Conservation (phyloP, 805 yeast genomes). For the Wickerhamiella vanderwaltii region DNA sequence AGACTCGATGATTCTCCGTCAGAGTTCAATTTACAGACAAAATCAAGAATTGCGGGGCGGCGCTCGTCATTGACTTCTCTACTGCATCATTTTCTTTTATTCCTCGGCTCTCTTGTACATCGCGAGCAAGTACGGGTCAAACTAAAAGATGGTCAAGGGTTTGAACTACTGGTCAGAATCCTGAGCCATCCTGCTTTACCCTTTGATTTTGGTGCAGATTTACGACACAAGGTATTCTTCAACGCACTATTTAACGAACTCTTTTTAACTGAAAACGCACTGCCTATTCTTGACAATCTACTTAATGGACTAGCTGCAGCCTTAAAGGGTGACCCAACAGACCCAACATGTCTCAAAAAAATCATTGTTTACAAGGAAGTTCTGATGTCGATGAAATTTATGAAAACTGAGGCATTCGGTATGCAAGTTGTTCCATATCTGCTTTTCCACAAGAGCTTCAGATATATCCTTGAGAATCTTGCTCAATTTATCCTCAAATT, state of each 20-base stretch:
- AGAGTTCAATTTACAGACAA: neutral
- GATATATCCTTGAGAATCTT: neutral
- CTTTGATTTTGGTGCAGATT: neutral
- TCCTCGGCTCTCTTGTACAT: neutral
- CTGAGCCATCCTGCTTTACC: slow-evolving; percentile 2
- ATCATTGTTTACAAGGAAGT: neutral
- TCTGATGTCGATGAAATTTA: neutral
- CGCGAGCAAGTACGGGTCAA: neutral
- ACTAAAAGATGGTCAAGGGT: neutral
- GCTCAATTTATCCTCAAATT: too few relatives aligned
- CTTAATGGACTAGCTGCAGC: neutral
- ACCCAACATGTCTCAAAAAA: neutral
- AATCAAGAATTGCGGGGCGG: neutral
- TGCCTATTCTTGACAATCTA: neutral
- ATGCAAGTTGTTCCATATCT: neutral
- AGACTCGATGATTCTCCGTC: too few relatives aligned
- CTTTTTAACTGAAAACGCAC: neutral
- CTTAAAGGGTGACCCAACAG: neutral
- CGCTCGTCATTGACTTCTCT: neutral
- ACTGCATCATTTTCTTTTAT: neutral
- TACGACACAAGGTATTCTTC: neutral
- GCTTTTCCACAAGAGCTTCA: neutral
- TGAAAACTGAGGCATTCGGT: neutral
- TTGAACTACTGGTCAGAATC: neutral
- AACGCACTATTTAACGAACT: neutral